Percentiles rank a stretch among this genome's conserved stretches.
phyloP scores from a whole-genome alignment of 768 basidiomycete species.

The Amanita subjunquillea region DNA sequence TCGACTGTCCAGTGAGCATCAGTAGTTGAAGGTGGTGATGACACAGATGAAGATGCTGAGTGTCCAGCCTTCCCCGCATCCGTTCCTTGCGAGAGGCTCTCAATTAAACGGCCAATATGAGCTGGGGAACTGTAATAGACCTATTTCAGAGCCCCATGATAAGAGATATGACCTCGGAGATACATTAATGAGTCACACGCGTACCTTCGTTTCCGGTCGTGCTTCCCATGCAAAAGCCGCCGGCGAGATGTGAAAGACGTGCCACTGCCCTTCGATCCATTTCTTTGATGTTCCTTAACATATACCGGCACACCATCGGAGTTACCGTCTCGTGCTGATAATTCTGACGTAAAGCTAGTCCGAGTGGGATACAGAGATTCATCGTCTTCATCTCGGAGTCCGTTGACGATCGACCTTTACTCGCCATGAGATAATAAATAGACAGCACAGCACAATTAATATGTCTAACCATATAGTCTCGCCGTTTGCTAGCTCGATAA shows the following conservation, averaged over 20 bases:
- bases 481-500: constrained; percentile 79
- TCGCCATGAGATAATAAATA: constrained; percentile 12
- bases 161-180: constrained; percentile 9
- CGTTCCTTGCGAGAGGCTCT: constrained; percentile 70
- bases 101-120: constrained; percentile 78
- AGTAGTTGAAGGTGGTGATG: constrained; percentile 28
- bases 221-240: constrained; percentile 41
- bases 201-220: constrained; percentile 80
- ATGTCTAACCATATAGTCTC: constrained; percentile 70
- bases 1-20: constrained; percentile 65
- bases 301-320: constrained; percentile 61
- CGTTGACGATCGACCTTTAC: constrained; percentile 73
- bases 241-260: constrained; percentile 54
- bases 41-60: constrained; percentile 55
- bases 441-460: background rate
- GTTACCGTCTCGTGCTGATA: constrained; percentile 39
- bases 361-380: constrained; percentile 61
- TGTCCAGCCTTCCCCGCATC: constrained; percentile 56
- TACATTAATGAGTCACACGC: constrained; percentile 9
- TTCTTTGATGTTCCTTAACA: constrained; percentile 66
- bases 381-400: constrained; percentile 67
- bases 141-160: constrained; percentile 26
- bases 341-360: constrained; percentile 67
- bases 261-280: constrained; percentile 56
- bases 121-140: constrained; percentile 67